Base-by-base conservation (phyloP, 805 yeast species). In the Kodamaea kaohsiungensis region DNA sequence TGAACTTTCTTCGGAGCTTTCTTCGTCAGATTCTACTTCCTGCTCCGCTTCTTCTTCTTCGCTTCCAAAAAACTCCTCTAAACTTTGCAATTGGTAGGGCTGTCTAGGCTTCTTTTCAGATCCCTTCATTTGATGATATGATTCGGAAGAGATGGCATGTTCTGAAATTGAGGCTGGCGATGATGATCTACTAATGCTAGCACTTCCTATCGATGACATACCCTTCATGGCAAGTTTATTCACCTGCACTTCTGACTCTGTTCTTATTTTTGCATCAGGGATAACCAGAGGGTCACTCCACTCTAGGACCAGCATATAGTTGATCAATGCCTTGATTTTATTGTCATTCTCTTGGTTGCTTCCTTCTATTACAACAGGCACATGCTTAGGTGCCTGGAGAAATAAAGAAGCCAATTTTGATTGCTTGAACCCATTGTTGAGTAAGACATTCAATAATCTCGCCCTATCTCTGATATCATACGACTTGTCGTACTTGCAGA, bases 391-490 rank as follows among this genome's bases (percentile, higher is more conserved):
- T 0, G 89, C 92, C 62, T 88, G 93, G 19, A 90, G 72, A 48
- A 91, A 74, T 37, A 90, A 73, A 2, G 85, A 76, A 0, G 92
- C 92, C 57, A 90, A 72, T 55, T 87, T 85, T 18, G 78, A 77
- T 51, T 83, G 62, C 57, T 56, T 63, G 37, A 54, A 54, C 12
- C 72, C 73, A 15, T 62, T 79, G 30, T 81, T 78, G 48, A 91
- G 73, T 2, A 93, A 71, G 0, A 90, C 80, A 19, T 82, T 73
- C 27, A 90, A 75, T 72, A 87, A 78, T 60, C 99, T 78, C 0
- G 97, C 91, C 55, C 93, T 78, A 65, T 95, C 98, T 56, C 98
- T 79, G 0, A 89, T 81, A 64, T 90, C 97, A 61, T 84, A 83
- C 2, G 83, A 80, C 6, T 79, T 75, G 66, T 95, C 99, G 65